Percentiles rank a stretch among this genome's conserved stretches.
Evolutionary conservation across 805 yeast genomes (phyloP).

Genomic region (Barnettozyma sucrosica): DNA sequence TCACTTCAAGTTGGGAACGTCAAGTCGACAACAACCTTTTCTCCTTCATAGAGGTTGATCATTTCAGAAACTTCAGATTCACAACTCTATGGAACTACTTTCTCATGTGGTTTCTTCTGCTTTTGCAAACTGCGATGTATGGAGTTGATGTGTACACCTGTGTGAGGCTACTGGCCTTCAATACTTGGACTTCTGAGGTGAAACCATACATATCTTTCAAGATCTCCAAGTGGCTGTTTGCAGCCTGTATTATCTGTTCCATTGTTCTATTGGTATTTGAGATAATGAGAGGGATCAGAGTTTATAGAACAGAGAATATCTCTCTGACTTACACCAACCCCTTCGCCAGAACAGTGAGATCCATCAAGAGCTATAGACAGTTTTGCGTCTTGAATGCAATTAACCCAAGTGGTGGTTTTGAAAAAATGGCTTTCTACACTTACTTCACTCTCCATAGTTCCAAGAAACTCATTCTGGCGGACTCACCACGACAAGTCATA

Average conservation of each 20-base stretch:
- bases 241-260: constrained; percentile 74
- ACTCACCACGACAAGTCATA: constrained; percentile 81
- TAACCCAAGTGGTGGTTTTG: constrained; percentile 57
- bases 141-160: constrained; percentile 78
- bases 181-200: constrained; percentile 57
- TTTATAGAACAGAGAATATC: constrained; percentile 56
- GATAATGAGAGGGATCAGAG: constrained; percentile 48
- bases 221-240: constrained; percentile 65
- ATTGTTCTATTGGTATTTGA: constrained; percentile 53
- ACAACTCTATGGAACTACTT: constrained; percentile 41
- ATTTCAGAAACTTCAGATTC: constrained; percentile 39
- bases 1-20: constrained; percentile 30
- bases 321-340: constrained; percentile 64
- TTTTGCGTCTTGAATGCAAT: constrained; percentile 71
- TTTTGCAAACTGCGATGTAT: constrained; percentile 49
- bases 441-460: constrained; percentile 62
- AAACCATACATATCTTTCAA: constrained; percentile 43
- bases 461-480: constrained; percentile 62
- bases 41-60: constrained; percentile 41
- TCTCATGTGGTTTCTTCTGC: constrained; percentile 28
- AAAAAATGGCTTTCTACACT: constrained; percentile 60
- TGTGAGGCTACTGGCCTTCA: constrained; percentile 63
- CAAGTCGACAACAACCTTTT: constrained; percentile 36
- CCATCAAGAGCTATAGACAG: constrained; percentile 52
- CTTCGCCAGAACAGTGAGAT: constrained; percentile 53